A percentile compares a stretch with the other conserved stretches of the same genome.
Conservation (phyloP, 2,329 filamentous ascomycete genomes). For the Sclerotinia borealis region DNA sequence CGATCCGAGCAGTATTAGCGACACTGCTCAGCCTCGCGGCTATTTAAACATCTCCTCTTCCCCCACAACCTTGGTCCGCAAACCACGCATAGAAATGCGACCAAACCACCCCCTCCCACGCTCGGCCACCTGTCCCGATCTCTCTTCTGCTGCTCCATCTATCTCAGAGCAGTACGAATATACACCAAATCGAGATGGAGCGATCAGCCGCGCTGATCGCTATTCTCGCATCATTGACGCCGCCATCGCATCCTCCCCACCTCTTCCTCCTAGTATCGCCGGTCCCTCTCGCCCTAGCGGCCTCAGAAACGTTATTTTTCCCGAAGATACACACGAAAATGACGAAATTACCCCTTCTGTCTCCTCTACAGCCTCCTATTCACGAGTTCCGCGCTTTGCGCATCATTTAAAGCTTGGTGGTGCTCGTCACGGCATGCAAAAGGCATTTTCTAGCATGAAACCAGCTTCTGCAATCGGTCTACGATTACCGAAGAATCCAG, state of each 20-base stretch:
- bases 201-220: background rate
- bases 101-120: background rate
- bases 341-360: background rate
- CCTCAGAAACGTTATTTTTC: background rate
- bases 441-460: background rate
- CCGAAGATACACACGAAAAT: background rate
- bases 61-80: background rate
- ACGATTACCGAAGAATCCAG: background rate
- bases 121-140: background rate
- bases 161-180: background rate
- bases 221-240: background rate
- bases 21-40: fast-evolving
- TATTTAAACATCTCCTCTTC: background rate
- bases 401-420: background rate
- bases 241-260: no score
- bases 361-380: fast-evolving
- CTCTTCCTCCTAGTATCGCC: background rate
- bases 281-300: background rate
- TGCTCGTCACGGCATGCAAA: background rate
- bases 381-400: background rate
- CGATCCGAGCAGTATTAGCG: background rate
- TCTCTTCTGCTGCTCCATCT: background rate
- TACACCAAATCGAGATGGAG: background rate
- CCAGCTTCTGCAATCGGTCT: background rate
- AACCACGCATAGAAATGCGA: background rate